Base-by-base conservation (phyloP, 2,329 filamentous ascomycete species). In the Ophiostoma ulmi region DNA sequence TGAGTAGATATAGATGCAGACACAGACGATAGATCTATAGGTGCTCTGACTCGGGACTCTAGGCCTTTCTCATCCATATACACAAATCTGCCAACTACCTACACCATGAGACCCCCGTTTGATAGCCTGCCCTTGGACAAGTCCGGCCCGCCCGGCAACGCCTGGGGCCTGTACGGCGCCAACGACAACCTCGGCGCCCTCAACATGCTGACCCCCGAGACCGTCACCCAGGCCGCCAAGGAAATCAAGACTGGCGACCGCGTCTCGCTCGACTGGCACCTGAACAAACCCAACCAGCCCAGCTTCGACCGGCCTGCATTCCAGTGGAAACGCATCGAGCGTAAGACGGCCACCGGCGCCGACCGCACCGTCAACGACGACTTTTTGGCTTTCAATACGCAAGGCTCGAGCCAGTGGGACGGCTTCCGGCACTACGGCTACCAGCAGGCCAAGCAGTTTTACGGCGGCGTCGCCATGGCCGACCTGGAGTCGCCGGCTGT, bases 201-300 rank as follows among this genome's bases (percentile, higher is more conserved):
- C 52, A 76, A 76, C 67, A 67, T 74, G 73, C 73, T 76, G 36
- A 75, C 75, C 7, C 72, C 72, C 58, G 58, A 36, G 11, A 73
- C 70, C 8, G 64, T 73, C 3, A 70, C 72, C 0, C 70, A 72
- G 10, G 72, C 85, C 35, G 79, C 78, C 72, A 80, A 80, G 39
- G 82, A 85, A 76, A 87, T 90, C 73, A 79, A 81, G 72, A 86
- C 84, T 7, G 87, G 88, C 55, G 80, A 70, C 70, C 85, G 84
- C 39, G 80, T 90, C 69, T 87, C 85, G 1, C 81, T 89, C 26
- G 87, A 90, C 78, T 87, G 87, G 81, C 82, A 86, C 0, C 80
- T 90, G 5, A 81, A 87, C 77, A 83, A 71, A 68, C 72, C 71
- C 67, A 31, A 35, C 52, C 67, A 70, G n/a, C 84, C 13, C 83